Conservation (phyloP, 345 rosid genomes). For the Eutrema yunnanense region DNA sequence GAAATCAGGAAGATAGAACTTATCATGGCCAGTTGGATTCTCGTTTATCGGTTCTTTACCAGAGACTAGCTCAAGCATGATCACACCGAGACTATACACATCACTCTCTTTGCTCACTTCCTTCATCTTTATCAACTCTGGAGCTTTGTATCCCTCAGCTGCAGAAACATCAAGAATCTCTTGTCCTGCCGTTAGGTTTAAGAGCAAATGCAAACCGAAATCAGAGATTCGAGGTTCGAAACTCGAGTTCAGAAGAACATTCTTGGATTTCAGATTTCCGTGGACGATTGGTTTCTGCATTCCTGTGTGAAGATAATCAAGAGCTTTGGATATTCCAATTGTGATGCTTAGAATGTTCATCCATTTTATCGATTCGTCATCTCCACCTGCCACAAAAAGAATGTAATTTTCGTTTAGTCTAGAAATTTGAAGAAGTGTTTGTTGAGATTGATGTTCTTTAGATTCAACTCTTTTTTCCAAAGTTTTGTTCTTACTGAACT, state of each 20-base stretch:
- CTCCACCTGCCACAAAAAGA: slow-evolving; percentile 41
- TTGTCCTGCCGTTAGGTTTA: slow-evolving; percentile 60
- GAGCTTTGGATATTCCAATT: slow-evolving; percentile 56
- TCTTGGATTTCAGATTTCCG: slow-evolving; percentile 83
- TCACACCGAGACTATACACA: slow-evolving; percentile 69
- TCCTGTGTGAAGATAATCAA: slow-evolving; percentile 74
- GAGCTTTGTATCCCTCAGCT: slow-evolving; percentile 82
- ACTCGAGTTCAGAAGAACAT: slow-evolving; percentile 52
- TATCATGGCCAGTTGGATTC: slow-evolving; percentile 56
- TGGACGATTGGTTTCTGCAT: slow-evolving; percentile 55
- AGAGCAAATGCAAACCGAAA: slow-evolving; percentile 57
- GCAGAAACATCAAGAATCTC: slow-evolving; percentile 78
- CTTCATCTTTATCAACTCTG: slow-evolving; percentile 84
- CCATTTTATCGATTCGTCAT: slow-evolving; percentile 54
- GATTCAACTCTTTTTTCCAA: neutral
- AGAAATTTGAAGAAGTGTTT: neutral
- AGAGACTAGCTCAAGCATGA: slow-evolving; percentile 71
- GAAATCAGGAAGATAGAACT: slow-evolving; percentile 58
- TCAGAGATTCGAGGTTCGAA: slow-evolving; percentile 59
- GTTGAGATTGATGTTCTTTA: neutral
- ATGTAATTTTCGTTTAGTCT: neutral
- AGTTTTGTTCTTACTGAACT: neutral
- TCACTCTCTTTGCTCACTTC: slow-evolving; percentile 67
- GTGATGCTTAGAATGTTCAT: slow-evolving; percentile 47
- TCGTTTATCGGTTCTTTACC: slow-evolving; percentile 68